These are phyloP conservation scores for Amesomyces nigricolor DNA, from an alignment of 2,329 filamentous ascomycete genomes.

Conservation along the genomic window DNA sequence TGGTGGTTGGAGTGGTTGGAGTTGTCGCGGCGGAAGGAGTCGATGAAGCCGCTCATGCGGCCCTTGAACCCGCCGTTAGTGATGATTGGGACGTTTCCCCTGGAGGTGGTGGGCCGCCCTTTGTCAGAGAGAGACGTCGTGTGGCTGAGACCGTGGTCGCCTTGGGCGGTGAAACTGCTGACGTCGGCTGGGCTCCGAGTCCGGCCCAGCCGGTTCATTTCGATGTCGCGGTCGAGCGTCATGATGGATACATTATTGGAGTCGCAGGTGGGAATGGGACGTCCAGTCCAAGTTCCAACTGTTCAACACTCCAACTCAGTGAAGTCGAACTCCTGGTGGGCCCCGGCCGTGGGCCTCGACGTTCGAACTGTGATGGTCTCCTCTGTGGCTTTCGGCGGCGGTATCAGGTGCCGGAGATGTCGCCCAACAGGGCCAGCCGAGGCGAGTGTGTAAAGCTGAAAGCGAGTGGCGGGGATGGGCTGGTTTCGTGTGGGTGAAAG, in stretches of 20 bases:
- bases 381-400: too few relatives aligned
- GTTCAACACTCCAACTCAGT: too few relatives aligned
- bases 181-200: constrained; percentile 18
- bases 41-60: constrained; percentile 20
- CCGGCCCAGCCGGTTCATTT: constrained; percentile 22
- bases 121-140: not conserved
- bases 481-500: too few relatives aligned
- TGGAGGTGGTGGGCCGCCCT: not conserved
- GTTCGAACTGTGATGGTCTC: too few relatives aligned
- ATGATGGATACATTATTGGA: constrained; percentile 14
- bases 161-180: constrained; percentile 18
- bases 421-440: too few relatives aligned
- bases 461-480: too few relatives aligned
- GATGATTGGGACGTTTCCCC: not conserved
- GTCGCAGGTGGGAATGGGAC: not conserved
- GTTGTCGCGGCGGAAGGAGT: constrained; percentile 26
- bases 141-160: constrained; percentile 6
- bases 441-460: too few relatives aligned
- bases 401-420: too few relatives aligned
- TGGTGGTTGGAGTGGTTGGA: constrained; percentile 4
- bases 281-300: not conserved
- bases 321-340: too few relatives aligned
- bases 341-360: too few relatives aligned
- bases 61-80: constrained; percentile 8
- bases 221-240: constrained; percentile 22